Conservation (phyloP, 495 filamentous ascomycete species). For the Ascobolus immersus region DNA sequence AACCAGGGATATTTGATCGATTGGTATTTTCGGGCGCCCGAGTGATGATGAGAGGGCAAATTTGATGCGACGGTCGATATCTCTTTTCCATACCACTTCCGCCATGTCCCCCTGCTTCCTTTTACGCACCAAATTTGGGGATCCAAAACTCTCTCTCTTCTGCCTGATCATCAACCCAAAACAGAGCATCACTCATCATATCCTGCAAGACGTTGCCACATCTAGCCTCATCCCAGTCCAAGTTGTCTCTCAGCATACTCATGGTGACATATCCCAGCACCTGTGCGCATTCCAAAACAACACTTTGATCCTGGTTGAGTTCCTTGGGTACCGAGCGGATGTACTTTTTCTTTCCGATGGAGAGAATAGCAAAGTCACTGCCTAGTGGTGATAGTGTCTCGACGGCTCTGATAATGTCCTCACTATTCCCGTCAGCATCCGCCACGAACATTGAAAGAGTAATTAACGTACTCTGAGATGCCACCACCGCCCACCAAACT, state of each 20-base stretch:
- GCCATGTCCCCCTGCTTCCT: too few relatives aligned
- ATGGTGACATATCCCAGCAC: conserved; percentile 69
- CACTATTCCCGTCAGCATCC: conserved; percentile 22
- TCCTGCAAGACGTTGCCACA: conserved; percentile 78
- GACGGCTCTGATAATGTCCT: conserved; percentile 79
- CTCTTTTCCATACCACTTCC: too few relatives aligned
- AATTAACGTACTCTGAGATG: conserved; percentile 31
- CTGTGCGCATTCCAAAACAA: conserved; percentile 67
- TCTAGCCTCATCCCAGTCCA: conserved; percentile 61
- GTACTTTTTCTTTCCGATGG: conserved; percentile 57
- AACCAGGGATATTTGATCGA: too few relatives aligned
- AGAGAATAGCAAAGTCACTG: conserved; percentile 58
- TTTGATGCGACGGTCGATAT: too few relatives aligned
- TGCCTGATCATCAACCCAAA: conserved; percentile 79
- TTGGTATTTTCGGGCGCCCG: too few relatives aligned
- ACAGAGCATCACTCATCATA: conserved; percentile 65
- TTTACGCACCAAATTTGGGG: conserved; percentile 31
- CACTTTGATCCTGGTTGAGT: conserved; percentile 79
- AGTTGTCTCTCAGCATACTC: conserved; percentile 77
- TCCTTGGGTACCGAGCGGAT: conserved; percentile 90
- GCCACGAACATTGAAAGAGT: not conserved
- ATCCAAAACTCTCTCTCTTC: conserved; percentile 91
- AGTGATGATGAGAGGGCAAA: too few relatives aligned
- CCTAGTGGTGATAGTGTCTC: conserved; percentile 69
- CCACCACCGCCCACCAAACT: conserved; percentile 54